These are phyloP conservation scores for Polyporus arcularius DNA, from an alignment of 768 basidiomycete genomes.

Conservation along the genomic window DNA sequence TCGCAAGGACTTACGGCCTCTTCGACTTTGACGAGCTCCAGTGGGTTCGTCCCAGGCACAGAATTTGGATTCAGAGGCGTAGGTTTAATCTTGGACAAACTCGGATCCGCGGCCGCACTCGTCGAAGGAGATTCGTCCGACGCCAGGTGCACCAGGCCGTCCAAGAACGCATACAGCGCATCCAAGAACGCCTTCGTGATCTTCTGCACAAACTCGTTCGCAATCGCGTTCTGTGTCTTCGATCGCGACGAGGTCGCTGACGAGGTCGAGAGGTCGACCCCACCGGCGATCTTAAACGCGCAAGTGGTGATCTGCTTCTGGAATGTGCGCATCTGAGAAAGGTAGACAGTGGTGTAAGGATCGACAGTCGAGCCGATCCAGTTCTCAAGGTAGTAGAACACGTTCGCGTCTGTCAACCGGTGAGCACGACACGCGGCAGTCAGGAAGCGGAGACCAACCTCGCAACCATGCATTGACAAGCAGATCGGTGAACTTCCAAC, in stretches of 20 bases:
- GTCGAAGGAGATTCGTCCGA: slow-evolving; percentile 63
- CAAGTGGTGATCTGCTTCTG: slow-evolving; percentile 75
- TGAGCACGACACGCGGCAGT: neutral
- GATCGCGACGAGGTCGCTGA: slow-evolving; percentile 49
- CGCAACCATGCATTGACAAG: slow-evolving; percentile 78
- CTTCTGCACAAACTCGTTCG: slow-evolving; percentile 66
- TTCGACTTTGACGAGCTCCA: slow-evolving; percentile 60
- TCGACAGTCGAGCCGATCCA: slow-evolving; percentile 71
- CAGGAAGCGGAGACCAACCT: slow-evolving; percentile 49
- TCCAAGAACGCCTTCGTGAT: slow-evolving; percentile 87
- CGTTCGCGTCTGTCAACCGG: slow-evolving; percentile 65
- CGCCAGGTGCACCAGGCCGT: slow-evolving; percentile 81
- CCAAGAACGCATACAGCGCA: slow-evolving; percentile 79
- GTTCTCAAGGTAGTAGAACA: slow-evolving; percentile 84
- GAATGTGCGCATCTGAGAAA: slow-evolving; percentile 77
- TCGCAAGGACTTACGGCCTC: slow-evolving; percentile 51
- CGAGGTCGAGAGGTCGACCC: slow-evolving; percentile 53
- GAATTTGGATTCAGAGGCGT: slow-evolving; percentile 32
- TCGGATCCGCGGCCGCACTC: slow-evolving; percentile 29
- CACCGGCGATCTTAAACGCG: slow-evolving; percentile 81
- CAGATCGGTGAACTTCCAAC: slow-evolving; percentile 88
- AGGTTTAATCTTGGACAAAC: slow-evolving; percentile 21
- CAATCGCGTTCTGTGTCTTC: slow-evolving; percentile 60
- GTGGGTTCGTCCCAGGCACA: slow-evolving; percentile 45
- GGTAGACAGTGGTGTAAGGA: slow-evolving; percentile 69